phyloP scores from a whole-genome alignment of 1,284 basidiomycete genomes.

The Tausonia pullulans region DNA sequence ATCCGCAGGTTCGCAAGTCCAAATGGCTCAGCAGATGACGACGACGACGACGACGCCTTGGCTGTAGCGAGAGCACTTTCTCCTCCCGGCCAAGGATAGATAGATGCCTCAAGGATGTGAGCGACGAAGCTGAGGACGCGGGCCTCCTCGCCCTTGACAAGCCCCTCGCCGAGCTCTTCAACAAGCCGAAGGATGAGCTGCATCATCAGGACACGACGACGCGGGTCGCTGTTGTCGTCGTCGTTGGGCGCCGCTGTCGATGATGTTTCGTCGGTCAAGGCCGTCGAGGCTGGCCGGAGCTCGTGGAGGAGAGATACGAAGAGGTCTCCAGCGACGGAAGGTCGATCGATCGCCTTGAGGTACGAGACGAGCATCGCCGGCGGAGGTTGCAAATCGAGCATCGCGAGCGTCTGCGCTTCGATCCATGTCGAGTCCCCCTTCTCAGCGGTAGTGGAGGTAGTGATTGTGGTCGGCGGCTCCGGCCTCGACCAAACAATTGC shows the following conservation, averaged over 20 bases:
- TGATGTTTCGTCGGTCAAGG: not conserved
- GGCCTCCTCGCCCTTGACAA: slow-evolving; percentile 54
- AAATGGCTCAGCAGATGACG: slow-evolving; percentile 21
- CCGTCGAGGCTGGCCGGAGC: slow-evolving; percentile 25
- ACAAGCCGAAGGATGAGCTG: slow-evolving; percentile 72
- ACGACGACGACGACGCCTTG: slow-evolving; percentile 13
- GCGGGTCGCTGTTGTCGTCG: slow-evolving; percentile 17
- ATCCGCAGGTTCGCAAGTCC: slow-evolving; percentile 22
- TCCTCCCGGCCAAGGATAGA: no score
- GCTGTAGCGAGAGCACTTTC: not conserved
- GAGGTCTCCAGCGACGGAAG: slow-evolving; percentile 56
- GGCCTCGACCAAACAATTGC: slow-evolving; percentile 22
- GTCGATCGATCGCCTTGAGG: slow-evolving; percentile 51
- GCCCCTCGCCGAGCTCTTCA: slow-evolving; percentile 49
- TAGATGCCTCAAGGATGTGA: slow-evolving; percentile 43
- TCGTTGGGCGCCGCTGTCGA: not conserved
- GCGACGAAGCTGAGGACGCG: slow-evolving; percentile 69
- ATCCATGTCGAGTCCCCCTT: not conserved
- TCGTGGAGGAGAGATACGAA: slow-evolving; percentile 61
- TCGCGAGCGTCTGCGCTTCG: slow-evolving; percentile 41
- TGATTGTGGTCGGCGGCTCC: slow-evolving; percentile 30
- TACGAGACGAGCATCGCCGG: slow-evolving; percentile 54
- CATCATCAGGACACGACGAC: slow-evolving; percentile 49
- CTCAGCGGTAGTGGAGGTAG: slow-evolving; percentile 22
- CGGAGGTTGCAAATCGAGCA: slow-evolving; percentile 60